Conservation (phyloP, 2,329 filamentous ascomycete genomes). For the Colletotrichum magnum region DNA sequence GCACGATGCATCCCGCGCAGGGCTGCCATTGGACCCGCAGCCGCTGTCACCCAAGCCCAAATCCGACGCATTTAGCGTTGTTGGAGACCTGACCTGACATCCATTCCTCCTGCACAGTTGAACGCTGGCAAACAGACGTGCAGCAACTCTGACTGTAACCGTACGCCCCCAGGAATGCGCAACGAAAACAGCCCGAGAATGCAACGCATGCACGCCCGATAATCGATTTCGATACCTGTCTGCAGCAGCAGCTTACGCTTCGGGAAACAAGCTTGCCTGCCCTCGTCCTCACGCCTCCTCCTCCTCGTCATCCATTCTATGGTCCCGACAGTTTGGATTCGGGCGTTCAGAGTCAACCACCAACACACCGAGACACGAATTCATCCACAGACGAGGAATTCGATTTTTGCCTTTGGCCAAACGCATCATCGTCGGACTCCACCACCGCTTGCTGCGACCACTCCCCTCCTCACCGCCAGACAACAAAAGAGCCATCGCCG, state of each 20-base stretch:
- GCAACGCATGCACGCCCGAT: too few species aligned
- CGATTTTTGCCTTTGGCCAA: conserved; percentile 1
- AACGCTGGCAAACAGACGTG: conserved; percentile 18
- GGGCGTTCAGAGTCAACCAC: conserved; percentile 26
- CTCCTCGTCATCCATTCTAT: conserved; percentile 26
- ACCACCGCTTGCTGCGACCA: neutral
- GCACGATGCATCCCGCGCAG: conserved; percentile 14
- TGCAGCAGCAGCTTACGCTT: conserved; percentile 4
- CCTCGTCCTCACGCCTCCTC: conserved; percentile 1
- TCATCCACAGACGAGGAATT: neutral
- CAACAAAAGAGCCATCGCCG: conserved; percentile 25
- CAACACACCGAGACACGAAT: conserved; percentile 29
- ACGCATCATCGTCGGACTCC: conserved; percentile 16
- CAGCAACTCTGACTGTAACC: neutral
- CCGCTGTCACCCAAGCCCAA: conserved; percentile 27
- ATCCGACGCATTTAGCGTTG: neutral
- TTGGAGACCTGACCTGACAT: neutral
- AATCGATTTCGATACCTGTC: too few species aligned
- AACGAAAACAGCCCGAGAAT: too few species aligned
- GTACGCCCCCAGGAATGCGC: neutral
- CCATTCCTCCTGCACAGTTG: neutral
- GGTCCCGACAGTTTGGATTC: conserved; percentile 35
- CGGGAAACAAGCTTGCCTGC: conserved; percentile 1
- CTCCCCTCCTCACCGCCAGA: conserved; percentile 2
- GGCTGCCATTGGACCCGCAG: conserved; percentile 26